A percentile compares a stretch with the other conserved stretches of the same genome.
Evolutionary conservation across 176 grass and related monocot genomes (phyloP).

Genomic region (Miscanthus lutarioriparius): DNA sequence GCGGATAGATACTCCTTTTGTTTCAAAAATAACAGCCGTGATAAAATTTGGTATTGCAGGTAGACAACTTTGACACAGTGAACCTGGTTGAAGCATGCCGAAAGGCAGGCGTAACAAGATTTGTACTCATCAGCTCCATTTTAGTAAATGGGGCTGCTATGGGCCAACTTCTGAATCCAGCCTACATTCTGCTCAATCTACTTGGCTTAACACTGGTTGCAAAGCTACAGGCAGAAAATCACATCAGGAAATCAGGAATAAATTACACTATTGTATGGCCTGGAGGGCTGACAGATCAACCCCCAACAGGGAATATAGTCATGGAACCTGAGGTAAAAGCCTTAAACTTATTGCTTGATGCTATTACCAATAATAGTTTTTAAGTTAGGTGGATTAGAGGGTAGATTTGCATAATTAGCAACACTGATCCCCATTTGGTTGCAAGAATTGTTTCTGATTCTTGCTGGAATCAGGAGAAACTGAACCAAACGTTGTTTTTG

Average conservation of each 20-base stretch:
- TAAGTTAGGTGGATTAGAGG: background rate
- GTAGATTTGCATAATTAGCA: background rate
- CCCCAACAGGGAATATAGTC: slow-evolving; percentile 51
- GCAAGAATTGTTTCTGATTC: background rate
- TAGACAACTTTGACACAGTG: slow-evolving; percentile 71
- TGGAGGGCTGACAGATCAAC: slow-evolving; percentile 66
- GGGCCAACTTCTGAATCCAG: slow-evolving; percentile 73
- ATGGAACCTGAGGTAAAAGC: slow-evolving; percentile 60
- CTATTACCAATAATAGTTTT: background rate
- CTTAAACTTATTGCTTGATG: background rate
- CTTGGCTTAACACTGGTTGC: slow-evolving; percentile 69
- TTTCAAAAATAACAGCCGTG: background rate
- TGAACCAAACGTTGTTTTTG: background rate
- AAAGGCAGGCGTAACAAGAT: slow-evolving; percentile 60
- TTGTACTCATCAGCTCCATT: slow-evolving; percentile 69
- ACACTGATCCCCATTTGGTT: background rate
- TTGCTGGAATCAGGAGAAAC: background rate
- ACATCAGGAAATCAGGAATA: slow-evolving; percentile 64
- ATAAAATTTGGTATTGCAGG: slow-evolving; percentile 37
- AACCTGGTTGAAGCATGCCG: slow-evolving; percentile 78
- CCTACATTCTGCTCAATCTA: slow-evolving; percentile 67
- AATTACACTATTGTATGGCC: slow-evolving; percentile 79
- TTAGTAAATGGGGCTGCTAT: slow-evolving; percentile 63
- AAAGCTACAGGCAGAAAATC: slow-evolving; percentile 72
- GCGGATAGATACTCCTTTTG: background rate